Evolutionary conservation across 805 yeast genomes (phyloP).

Genomic region (Helenozyma baotianmanensis): DNA sequence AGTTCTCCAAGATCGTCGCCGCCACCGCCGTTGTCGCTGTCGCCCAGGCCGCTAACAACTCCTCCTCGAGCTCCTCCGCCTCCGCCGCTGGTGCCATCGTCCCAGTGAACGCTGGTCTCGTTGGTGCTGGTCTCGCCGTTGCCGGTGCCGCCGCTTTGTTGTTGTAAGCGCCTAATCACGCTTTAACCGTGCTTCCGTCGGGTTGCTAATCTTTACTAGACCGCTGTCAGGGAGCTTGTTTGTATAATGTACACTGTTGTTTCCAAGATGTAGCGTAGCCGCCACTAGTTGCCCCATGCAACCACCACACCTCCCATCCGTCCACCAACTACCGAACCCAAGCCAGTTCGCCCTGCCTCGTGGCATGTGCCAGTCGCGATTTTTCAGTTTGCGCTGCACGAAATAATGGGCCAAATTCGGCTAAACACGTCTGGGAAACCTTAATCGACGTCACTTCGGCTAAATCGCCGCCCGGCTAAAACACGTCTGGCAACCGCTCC

Average conservation of each 20-base stretch:
- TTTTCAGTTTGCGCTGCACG: not conserved
- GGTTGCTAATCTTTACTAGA: not conserved
- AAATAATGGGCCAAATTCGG: too few relatives aligned
- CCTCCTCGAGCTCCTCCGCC: constrained; percentile 11
- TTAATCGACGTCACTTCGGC: not conserved
- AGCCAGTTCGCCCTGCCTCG: not conserved
- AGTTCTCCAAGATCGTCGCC: constrained; percentile 17
- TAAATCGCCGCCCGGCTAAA: constrained; percentile 27
- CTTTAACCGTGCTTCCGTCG: not conserved
- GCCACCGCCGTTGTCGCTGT: constrained; percentile 17
- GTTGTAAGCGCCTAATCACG: constrained; percentile 6
- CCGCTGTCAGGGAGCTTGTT: too few relatives aligned
- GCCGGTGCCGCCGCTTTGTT: constrained; percentile 17
- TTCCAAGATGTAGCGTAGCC: constrained; percentile 1
- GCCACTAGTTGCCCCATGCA: not conserved
- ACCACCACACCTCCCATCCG: not conserved
- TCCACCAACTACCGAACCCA: not conserved
- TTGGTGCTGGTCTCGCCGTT: constrained; percentile 18
- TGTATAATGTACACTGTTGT: constrained; percentile 1
- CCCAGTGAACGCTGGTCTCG: constrained; percentile 9
- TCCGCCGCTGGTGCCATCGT: constrained; percentile 14
- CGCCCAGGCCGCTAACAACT: constrained; percentile 20
- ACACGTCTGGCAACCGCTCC: constrained; percentile 94
- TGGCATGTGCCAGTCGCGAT: not conserved
- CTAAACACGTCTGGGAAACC: too few relatives aligned